Percentiles rank a stretch among this genome's conserved stretches.
Conservation (phyloP, 2,329 filamentous ascomycete species). For the Cladosporium sp. region DNA sequence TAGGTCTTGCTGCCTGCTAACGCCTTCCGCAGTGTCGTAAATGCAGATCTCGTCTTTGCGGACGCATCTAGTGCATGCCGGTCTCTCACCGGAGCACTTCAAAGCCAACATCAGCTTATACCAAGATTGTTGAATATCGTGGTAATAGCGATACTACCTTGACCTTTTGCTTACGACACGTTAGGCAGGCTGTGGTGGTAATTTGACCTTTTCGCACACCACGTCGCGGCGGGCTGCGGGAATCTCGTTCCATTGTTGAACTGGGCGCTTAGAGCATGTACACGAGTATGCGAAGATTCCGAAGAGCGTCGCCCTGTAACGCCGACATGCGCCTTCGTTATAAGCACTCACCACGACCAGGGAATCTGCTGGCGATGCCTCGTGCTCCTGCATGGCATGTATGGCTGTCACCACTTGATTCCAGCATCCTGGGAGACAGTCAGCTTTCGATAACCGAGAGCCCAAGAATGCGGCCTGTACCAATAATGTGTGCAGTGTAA, state of each 20-base stretch:
- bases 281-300: not conserved
- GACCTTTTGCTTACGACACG: not conserved
- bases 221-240: not conserved
- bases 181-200: not conserved
- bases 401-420: not conserved
- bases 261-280: not conserved
- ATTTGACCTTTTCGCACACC: not conserved
- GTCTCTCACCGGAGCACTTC: not conserved
- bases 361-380: not conserved
- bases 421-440: not conserved
- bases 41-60: not conserved
- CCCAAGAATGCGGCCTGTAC: not conserved
- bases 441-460: not conserved
- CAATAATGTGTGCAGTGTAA: not conserved
- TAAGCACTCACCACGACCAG: not conserved
- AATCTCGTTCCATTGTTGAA: not conserved
- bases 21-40: not conserved
- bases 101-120: not conserved
- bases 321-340: not conserved
- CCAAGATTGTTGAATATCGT: not conserved
- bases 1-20: not conserved
- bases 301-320: not conserved
- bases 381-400: not conserved
- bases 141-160: not conserved
- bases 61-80: not conserved